Evolutionary conservation across 139 green algal species (phyloP).

Genomic region (Zygnema cylindricum): DNA sequence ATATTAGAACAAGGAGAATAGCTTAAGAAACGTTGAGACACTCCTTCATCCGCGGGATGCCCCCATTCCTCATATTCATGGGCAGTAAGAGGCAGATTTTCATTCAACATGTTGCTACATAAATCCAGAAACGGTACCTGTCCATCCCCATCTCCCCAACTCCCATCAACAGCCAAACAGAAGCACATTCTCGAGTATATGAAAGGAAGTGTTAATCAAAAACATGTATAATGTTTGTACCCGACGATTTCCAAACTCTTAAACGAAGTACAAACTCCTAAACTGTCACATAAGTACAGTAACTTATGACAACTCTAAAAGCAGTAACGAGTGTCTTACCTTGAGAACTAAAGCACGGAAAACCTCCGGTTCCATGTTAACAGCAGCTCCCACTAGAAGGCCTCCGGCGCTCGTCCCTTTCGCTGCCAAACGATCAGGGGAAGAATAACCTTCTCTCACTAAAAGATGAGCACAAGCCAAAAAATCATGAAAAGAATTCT

Average conservation of each 20-base stretch:
- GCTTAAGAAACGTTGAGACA: background rate
- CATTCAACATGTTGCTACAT: conserved; percentile 57
- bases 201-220: background rate
- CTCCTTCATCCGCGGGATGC: conserved; percentile 26
- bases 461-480: conserved; percentile 54
- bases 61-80: conserved; percentile 62
- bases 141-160: background rate
- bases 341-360: conserved; percentile 57
- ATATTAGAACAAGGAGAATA: conserved; percentile 54
- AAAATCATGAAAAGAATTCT: conserved; percentile 62
- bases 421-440: background rate
- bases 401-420: conserved; percentile 62
- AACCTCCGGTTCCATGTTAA: conserved; percentile 54
- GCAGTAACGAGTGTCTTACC: conserved; percentile 35
- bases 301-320: too few relatives aligned
- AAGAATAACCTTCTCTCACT: conserved; percentile 25
- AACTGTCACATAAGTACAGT: too few relatives aligned
- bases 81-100: conserved; percentile 60
- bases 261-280: too few relatives aligned
- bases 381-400: conserved; percentile 56
- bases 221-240: too few relatives aligned
- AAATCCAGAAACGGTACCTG: conserved; percentile 67
- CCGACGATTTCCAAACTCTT: too few relatives aligned
- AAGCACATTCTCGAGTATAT: background rate
- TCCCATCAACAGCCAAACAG: conserved; percentile 6